Base-by-base conservation (phyloP, 2,329 filamentous ascomycete species). In the Colletotrichum falcatum region DNA sequence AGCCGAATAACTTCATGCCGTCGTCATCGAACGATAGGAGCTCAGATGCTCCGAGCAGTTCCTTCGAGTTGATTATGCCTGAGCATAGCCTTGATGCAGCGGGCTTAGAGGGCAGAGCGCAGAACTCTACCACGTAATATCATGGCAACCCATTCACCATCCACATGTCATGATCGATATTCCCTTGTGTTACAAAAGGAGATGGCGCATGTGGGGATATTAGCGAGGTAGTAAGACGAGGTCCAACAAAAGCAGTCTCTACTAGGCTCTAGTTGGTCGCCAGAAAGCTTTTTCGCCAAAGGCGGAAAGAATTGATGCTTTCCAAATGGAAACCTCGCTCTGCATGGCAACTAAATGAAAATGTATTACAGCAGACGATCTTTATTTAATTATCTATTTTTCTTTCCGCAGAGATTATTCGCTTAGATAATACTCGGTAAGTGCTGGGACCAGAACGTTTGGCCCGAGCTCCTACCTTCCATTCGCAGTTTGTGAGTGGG, bases 401-500 rank as follows among this genome's bases (percentile, higher is more conserved):
- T 35, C 33, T 26, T 26, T 58, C 35, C 6, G n/a, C 20, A 33
- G 9, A 16, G 18, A 33, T 26, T 12, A 23, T 12, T 65, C 58
- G 53, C 60, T 53, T 65, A 72, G 16, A 46, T 44, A 70, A 70
- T 20, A 20, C 35, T 63, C 44, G 30, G 58, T 33, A 59, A 67
- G n/a, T 5, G 51, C 35, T 61, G 30, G 51, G 51, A 37, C 23
- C 54, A 66, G 59, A 67, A 73, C 77, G 75, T 74, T 73, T 77
- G 76, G 66, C 26, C 65, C 67, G 73, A 74, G 72, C 71, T 74
- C 69, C 53, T 60, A 54, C 48, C 49, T 42, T 42, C 37, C 42
- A 49, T 28, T n/a, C n/a, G 30, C 37, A 53, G 37, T 20, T 48
- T 44, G 37, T 28, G 66, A 70, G 66, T 70, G 66, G 66, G 55